Percentiles rank a stretch among this genome's conserved stretches.
These are phyloP conservation scores for Pseudomassariella vexata DNA, from an alignment of 2,329 filamentous ascomycete species.

Conservation along the genomic window DNA sequence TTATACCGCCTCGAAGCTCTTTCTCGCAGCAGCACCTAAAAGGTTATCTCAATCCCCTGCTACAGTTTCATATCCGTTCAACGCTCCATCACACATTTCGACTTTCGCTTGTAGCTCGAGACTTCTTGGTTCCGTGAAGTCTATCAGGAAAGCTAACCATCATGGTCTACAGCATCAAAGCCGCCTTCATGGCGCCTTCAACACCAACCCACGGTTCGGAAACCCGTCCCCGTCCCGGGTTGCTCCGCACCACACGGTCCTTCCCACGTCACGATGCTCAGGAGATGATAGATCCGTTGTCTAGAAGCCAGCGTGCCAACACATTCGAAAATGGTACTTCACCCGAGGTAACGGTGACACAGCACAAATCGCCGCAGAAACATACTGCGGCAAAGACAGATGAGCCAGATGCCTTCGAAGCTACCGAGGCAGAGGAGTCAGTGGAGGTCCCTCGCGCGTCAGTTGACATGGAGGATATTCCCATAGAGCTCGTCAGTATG, in stretches of 20 bases:
- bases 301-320: conserved; percentile 37
- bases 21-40: too few species aligned
- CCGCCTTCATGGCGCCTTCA: conserved; percentile 20
- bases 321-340: conserved; percentile 36
- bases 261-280: conserved; percentile 17
- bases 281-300: conserved; percentile 24
- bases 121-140: too few species aligned
- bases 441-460: conserved; percentile 46
- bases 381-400: conserved; percentile 17
- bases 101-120: too few species aligned
- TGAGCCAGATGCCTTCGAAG: conserved; percentile 45
- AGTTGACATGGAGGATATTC: conserved; percentile 79
- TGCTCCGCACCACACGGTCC: conserved; percentile 20
- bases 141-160: too few species aligned
- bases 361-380: conserved; percentile 12
- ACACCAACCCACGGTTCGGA: conserved; percentile 17
- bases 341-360: conserved; percentile 18
- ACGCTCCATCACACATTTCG: too few species aligned
- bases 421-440: conserved; percentile 37
- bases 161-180: too few species aligned
- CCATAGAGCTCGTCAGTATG: conserved; percentile 86
- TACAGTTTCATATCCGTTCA: too few species aligned
- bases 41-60: too few species aligned
- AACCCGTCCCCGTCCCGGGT: conserved; percentile 17
- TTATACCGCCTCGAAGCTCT: too few species aligned